Percentiles rank a stretch among this genome's conserved stretches.
These are phyloP conservation scores for Sistotremastrum niveocremeum DNA, from an alignment of 768 basidiomycete species.

Conservation along the genomic window DNA sequence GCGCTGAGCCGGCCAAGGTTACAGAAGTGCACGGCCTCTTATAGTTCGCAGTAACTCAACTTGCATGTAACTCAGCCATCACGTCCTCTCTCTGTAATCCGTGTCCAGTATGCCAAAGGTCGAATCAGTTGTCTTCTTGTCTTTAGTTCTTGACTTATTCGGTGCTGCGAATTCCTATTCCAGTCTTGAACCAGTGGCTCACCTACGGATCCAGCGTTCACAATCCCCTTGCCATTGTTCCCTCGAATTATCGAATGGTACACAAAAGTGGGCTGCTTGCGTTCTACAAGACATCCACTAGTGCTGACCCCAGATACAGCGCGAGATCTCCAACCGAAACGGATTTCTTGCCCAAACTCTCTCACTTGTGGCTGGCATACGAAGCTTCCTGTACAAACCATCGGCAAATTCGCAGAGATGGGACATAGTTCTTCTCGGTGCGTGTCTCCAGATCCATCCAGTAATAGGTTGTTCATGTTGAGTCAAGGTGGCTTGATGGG, in stretches of 20 bases:
- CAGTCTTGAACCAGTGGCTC: conserved; percentile 1
- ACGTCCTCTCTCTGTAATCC: too few species aligned
- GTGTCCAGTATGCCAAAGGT: conserved; percentile 41
- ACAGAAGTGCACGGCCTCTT: too few species aligned
- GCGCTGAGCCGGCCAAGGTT: too few species aligned
- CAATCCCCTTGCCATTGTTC: conserved; percentile 90
- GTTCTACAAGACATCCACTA: background rate
- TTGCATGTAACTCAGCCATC: too few species aligned
- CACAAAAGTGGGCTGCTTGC: conserved; percentile 39
- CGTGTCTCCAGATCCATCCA: conserved; percentile 7
- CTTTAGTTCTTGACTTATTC: conserved; percentile 79
- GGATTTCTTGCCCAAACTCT: conserved; percentile 68
- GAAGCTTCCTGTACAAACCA: conserved; percentile 51
- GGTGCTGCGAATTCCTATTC: conserved; percentile 21
- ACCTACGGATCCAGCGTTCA: conserved; percentile 48
- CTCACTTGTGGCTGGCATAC: conserved; percentile 46
- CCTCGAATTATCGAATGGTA: conserved; percentile 97
- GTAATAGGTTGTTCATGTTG: background rate
- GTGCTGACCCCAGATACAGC: conserved; percentile 21
- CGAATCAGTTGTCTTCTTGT: conserved; percentile 77
- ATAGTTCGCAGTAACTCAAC: too few species aligned
- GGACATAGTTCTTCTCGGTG: conserved; percentile 90
- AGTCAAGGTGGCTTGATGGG: conserved; percentile 74
- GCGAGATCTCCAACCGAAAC: conserved; percentile 55
- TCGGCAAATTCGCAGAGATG: conserved; percentile 58